A percentile compares a stretch with the other conserved stretches of the same genome.
These are phyloP conservation scores for Prunus mira DNA, from an alignment of 306 rosid genomes.

Conservation along the genomic window DNA sequence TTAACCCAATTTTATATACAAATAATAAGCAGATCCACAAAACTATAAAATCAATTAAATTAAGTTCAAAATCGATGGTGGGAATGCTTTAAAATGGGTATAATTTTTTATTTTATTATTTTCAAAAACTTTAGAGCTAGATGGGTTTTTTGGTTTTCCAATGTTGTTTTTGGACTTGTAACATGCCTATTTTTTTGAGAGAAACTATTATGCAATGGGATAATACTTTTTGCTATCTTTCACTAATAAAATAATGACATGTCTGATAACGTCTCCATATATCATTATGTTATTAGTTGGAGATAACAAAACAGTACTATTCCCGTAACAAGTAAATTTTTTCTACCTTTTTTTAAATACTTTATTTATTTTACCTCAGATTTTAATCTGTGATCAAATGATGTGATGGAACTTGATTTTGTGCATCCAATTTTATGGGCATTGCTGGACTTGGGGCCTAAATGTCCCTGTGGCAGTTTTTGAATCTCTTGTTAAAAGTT, in stretches of 20 bases:
- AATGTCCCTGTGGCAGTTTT: not conserved
- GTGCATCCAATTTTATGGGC: not conserved
- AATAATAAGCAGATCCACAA: not conserved
- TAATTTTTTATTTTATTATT: not conserved
- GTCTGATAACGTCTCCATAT: fast-evolving
- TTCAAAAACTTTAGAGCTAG: not conserved
- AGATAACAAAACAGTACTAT: no score
- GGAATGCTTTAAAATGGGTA: not conserved
- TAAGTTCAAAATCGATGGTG: no score
- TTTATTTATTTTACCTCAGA: no score
- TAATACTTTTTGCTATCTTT: no score
- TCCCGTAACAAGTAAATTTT: no score
- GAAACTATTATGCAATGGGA: no score
- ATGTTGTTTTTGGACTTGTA: not conserved
- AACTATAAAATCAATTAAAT: no score
- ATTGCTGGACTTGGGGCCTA: not conserved
- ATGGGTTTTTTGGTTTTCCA: not conserved
- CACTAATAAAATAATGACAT: no score
- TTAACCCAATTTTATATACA: not conserved
- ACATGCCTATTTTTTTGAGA: no score
- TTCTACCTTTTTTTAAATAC: no score
- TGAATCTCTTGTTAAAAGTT: not conserved
- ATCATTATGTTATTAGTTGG: fast-evolving
- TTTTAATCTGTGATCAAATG: no score
- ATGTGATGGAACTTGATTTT: no score